Evolutionary conservation across 495 filamentous ascomycete genomes (phyloP).

Genomic region (Penicillium paradoxum): DNA sequence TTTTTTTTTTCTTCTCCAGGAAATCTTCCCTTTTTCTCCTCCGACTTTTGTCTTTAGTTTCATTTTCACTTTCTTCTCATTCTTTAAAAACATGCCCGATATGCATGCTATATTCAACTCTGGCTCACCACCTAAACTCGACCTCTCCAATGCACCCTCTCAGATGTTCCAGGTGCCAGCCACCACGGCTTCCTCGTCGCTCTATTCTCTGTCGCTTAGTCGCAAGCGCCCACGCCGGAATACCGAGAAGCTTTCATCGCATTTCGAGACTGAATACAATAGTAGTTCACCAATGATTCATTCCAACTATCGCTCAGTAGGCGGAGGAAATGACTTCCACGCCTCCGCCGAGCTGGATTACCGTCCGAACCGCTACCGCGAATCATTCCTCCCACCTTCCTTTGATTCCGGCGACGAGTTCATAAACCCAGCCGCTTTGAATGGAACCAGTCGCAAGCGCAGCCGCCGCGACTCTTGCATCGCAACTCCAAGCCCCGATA

Average conservation of each 20-base stretch:
- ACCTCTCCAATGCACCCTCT: conserved; percentile 50
- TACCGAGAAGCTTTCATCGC: conserved; percentile 24
- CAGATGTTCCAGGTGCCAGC: conserved; percentile 71
- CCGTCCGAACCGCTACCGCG: conserved; percentile 42
- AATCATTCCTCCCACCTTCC: conserved; percentile 32
- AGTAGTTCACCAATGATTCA: conserved; percentile 48
- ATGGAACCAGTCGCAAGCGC: conserved; percentile 35
- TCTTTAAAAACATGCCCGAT: conserved; percentile 21
- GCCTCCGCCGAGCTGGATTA: conserved; percentile 39
- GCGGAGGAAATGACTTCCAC: conserved; percentile 50
- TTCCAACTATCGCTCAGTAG: conserved; percentile 54
- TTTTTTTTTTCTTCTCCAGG: background rate
- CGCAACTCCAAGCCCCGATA: conserved; percentile 19
- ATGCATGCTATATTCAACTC: conserved; percentile 48
- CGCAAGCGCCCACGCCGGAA: conserved; percentile 42
- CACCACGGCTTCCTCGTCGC: conserved; percentile 55
- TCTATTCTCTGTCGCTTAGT: conserved; percentile 54
- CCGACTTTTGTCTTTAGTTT: background rate
- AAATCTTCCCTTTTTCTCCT: background rate
- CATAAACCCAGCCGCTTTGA: conserved; percentile 14
- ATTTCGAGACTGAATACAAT: conserved; percentile 22
- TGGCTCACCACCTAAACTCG: conserved; percentile 48
- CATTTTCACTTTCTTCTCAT: conserved; percentile 4
- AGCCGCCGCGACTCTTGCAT: conserved; percentile 35
- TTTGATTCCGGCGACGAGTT: conserved; percentile 33